Conservation (phyloP, 257 asterid genomes). For the Primulina tabacum region DNA sequence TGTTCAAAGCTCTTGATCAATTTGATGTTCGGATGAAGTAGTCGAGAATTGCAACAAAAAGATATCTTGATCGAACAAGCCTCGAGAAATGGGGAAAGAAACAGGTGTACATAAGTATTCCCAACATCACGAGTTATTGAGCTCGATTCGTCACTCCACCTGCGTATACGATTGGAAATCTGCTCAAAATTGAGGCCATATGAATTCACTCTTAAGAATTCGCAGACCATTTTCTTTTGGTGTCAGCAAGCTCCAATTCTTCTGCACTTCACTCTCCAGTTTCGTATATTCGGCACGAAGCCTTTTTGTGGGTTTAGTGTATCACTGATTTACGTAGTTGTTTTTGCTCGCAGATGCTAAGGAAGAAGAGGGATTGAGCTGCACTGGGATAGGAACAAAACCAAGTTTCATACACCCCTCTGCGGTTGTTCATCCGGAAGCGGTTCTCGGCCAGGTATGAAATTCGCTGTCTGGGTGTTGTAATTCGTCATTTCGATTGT, state of each 20-base stretch:
- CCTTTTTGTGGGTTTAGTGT: not conserved
- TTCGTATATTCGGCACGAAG: not conserved
- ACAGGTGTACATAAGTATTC: too few species aligned
- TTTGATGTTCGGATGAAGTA: too few species aligned
- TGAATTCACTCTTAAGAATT: constrained; percentile 33
- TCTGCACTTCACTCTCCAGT: constrained; percentile 51
- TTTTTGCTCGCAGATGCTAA: constrained; percentile 37
- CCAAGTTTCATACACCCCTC: constrained; percentile 56
- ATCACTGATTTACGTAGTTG: not conserved
- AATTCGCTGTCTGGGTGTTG: not conserved
- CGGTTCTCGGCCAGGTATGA: constrained; percentile 69
- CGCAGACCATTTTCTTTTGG: constrained; percentile 38
- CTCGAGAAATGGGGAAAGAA: too few species aligned
- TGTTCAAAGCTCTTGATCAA: too few species aligned
- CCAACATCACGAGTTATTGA: too few species aligned
- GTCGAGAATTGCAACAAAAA: too few species aligned
- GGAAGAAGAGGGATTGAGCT: constrained; percentile 37
- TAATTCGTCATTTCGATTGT: too few species aligned
- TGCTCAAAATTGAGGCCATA: constrained; percentile 3
- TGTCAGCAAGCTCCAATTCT: constrained; percentile 37
- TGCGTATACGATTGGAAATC: not conserved
- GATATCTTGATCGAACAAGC: too few species aligned
- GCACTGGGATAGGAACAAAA: constrained; percentile 19
- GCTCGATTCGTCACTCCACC: too few species aligned
- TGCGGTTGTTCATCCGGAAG: constrained; percentile 65